Conservation (phyloP, 176 grass and related monocot species). For the Secale cereale region DNA sequence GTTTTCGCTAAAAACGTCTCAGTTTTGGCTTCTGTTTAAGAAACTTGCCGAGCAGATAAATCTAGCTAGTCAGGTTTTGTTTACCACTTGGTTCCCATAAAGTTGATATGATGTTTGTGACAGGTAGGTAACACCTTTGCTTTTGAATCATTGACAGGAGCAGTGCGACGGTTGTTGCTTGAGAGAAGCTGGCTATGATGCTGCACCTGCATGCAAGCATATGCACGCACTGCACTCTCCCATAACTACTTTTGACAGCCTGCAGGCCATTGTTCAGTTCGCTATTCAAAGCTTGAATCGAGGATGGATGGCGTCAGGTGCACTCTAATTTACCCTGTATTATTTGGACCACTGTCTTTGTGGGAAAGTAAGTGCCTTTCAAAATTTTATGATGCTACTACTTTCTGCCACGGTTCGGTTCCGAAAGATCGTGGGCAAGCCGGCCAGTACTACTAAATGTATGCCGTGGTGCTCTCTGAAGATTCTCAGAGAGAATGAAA, state of each 20-base stretch:
- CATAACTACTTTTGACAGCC: not conserved
- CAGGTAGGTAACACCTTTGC: not conserved
- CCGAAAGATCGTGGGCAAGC: conserved; percentile 19
- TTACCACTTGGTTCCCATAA: not conserved
- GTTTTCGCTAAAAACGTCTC: not conserved
- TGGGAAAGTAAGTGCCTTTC: conserved; percentile 1
- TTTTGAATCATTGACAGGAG: conserved; percentile 30
- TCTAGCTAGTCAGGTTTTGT: not conserved
- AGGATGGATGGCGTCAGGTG: not conserved
- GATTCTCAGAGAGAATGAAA: conserved; percentile 12
- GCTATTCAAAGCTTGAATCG: not conserved
- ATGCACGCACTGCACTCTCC: conserved; percentile 11
- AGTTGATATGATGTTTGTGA: not conserved
- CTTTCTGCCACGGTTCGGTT: not conserved
- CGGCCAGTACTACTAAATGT: not conserved
- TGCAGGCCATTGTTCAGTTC: not conserved
- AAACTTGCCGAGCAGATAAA: not conserved
- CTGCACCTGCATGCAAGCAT: not conserved
- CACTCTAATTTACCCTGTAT: not conserved
- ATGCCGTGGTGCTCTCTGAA: conserved; percentile 19
- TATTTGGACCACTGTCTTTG: conserved; percentile 26
- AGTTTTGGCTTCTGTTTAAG: not conserved
- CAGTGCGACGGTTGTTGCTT: not conserved
- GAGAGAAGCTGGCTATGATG: conserved; percentile 8
- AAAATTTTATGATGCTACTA: not conserved